These are phyloP conservation scores for Fusarium sp. DNA, from an alignment of 2,329 filamentous ascomycete species.

Conservation along the genomic window DNA sequence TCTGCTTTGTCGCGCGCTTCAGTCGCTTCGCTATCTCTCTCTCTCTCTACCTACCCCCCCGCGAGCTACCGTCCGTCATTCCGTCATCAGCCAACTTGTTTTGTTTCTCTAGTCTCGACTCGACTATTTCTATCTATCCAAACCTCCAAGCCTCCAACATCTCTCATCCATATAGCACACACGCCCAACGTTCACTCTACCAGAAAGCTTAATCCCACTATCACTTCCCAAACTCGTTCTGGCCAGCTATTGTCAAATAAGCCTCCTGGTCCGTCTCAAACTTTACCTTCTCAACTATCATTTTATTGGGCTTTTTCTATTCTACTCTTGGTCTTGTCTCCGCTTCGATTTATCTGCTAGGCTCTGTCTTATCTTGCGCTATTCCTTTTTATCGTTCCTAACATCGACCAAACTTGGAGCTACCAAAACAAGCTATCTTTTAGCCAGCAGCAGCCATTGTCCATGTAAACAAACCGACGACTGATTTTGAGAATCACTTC, in stretches of 20 bases:
- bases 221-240: constrained; percentile 11
- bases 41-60: not conserved
- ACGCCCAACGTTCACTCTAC: constrained; percentile 9
- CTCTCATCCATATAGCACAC: not conserved
- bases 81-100: constrained; percentile 23
- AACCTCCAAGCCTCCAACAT: not conserved
- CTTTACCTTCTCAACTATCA: constrained; percentile 21
- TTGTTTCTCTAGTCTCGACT: constrained; percentile 1
- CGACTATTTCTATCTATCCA: constrained; percentile 1
- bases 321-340: constrained; percentile 7
- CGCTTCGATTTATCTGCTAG: constrained; percentile 19
- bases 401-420: constrained; percentile 24
- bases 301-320: constrained; percentile 26
- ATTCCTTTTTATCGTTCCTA: constrained; percentile 31
- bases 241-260: constrained; percentile 15
- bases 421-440: constrained; percentile 29
- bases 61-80: constrained; percentile 21
- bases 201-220: constrained; percentile 30
- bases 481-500: constrained; percentile 10
- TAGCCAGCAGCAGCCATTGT: constrained; percentile 35
- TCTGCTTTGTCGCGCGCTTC: constrained; percentile 4
- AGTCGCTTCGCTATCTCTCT: constrained; percentile 5
- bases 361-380: constrained; percentile 19
- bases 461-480: constrained; percentile 43
- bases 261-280: constrained; percentile 28